These are phyloP conservation scores for Heliophila coronopifolia DNA, from an alignment of 441 rosid species.

Conservation along the genomic window DNA sequence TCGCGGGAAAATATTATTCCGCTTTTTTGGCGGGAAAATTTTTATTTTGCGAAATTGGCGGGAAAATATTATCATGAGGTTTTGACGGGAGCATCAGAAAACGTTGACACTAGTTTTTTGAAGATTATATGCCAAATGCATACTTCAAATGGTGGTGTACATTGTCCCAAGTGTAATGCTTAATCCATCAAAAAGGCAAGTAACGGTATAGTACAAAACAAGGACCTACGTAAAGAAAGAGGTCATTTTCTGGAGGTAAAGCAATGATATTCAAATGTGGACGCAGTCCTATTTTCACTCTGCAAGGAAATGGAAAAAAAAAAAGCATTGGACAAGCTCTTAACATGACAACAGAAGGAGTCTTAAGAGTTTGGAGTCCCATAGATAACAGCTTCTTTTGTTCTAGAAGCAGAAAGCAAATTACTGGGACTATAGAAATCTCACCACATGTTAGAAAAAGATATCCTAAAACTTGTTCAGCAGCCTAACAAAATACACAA, in stretches of 20 bases:
- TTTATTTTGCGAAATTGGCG: too few species aligned
- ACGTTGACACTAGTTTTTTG: too few species aligned
- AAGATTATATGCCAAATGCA: too few species aligned
- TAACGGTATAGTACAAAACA: constrained; percentile 15
- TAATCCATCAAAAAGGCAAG: too few species aligned
- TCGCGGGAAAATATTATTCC: too few species aligned
- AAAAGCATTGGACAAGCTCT: constrained; percentile 17
- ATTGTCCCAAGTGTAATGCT: too few species aligned
- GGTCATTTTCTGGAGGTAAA: constrained; percentile 73
- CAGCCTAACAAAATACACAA: constrained; percentile 17
- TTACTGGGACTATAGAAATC: constrained; percentile 42
- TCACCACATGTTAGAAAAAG: constrained; percentile 17
- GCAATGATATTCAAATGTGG: constrained; percentile 70
- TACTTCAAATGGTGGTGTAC: too few species aligned
- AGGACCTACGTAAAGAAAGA: constrained; percentile 81
- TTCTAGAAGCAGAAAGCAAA: constrained; percentile 86
- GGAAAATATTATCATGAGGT: too few species aligned
- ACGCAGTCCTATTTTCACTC: constrained; percentile 64
- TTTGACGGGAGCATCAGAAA: too few species aligned
- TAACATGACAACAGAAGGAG: neutral
- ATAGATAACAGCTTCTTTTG: constrained; percentile 83
- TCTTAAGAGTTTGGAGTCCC: constrained; percentile 76
- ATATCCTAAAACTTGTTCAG: constrained; percentile 17
- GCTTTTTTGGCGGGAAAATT: too few species aligned
- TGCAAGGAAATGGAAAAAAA: constrained; percentile 33